phyloP scores from a whole-genome alignment of 2,329 filamentous ascomycete species.

The Diatrype stigma region DNA sequence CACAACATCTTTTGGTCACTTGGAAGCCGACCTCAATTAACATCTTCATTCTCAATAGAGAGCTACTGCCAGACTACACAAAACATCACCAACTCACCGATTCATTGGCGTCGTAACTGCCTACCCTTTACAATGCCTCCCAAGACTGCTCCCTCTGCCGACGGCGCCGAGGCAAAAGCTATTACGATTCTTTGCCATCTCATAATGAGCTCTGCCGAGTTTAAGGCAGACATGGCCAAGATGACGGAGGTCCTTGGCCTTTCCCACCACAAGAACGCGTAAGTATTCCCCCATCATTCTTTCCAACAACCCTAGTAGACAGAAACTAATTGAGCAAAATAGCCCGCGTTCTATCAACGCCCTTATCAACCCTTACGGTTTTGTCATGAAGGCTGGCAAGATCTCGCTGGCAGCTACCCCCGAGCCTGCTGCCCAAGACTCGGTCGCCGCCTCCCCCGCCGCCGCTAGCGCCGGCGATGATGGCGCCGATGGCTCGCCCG shows the following conservation, averaged over 20 bases:
- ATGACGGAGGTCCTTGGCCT: not conserved
- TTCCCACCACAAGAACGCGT: constrained; percentile 5
- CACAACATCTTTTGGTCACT: no score
- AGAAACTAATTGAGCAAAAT: not conserved
- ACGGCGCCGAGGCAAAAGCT: not conserved
- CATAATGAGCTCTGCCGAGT: constrained; percentile 4
- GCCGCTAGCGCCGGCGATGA: not conserved
- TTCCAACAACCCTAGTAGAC: not conserved
- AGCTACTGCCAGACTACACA: no score
- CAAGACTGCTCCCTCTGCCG: not conserved
- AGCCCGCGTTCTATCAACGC: constrained; percentile 5
- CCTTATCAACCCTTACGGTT: constrained; percentile 4
- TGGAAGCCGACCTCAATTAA: no score
- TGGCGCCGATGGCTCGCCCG: no score
- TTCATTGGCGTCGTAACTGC: not conserved
- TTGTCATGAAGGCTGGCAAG: constrained; percentile 5
- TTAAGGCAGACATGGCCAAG: constrained; percentile 1
- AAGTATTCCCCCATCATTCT: not conserved
- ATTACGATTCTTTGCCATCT: constrained; percentile 3
- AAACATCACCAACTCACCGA: no score
- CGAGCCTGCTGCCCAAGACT: no score
- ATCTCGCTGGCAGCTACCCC: not conserved
- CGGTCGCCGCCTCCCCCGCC: not conserved
- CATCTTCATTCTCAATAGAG: no score
- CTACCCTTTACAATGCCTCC: not conserved